Conservation (phyloP, 805 yeast species). For the Nakazawaea anatomiae region DNA sequence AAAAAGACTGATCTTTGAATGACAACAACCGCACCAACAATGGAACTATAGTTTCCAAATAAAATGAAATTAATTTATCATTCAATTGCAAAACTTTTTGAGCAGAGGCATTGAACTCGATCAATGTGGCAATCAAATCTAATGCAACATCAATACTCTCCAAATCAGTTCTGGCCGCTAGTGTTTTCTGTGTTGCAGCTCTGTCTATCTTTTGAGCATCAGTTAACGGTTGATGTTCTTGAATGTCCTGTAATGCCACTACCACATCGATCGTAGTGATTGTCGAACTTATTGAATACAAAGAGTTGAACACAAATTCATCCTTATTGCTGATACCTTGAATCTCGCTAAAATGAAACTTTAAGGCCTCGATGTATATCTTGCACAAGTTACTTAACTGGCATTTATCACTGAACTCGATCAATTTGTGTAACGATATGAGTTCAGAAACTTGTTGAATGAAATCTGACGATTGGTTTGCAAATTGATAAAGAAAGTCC, state of each 20-base stretch:
- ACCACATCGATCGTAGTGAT: constrained; percentile 27
- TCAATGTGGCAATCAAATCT: constrained; percentile 70
- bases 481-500: constrained; percentile 55
- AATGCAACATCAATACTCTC: constrained; percentile 65
- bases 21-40: constrained; percentile 32
- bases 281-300: constrained; percentile 18
- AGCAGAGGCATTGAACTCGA: constrained; percentile 40
- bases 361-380: constrained; percentile 35
- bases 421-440: neutral
- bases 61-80: constrained; percentile 17
- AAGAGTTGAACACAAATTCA: constrained; percentile 13
- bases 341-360: constrained; percentile 34
- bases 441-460: constrained; percentile 18
- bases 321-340: constrained; percentile 17
- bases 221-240: constrained; percentile 29
- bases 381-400: constrained; percentile 24
- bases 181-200: constrained; percentile 32
- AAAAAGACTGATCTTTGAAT: constrained; percentile 35
- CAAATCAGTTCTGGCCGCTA: constrained; percentile 43
- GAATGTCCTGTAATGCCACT: constrained; percentile 20
- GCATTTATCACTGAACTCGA: constrained; percentile 6
- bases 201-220: constrained; percentile 14
- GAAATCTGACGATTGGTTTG: constrained; percentile 53
- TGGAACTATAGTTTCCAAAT: constrained; percentile 13
- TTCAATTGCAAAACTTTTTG: neutral